Evolutionary conservation across 148 eudicot species (phyloP).

Genomic region (Rhododendron ferrugineum): DNA sequence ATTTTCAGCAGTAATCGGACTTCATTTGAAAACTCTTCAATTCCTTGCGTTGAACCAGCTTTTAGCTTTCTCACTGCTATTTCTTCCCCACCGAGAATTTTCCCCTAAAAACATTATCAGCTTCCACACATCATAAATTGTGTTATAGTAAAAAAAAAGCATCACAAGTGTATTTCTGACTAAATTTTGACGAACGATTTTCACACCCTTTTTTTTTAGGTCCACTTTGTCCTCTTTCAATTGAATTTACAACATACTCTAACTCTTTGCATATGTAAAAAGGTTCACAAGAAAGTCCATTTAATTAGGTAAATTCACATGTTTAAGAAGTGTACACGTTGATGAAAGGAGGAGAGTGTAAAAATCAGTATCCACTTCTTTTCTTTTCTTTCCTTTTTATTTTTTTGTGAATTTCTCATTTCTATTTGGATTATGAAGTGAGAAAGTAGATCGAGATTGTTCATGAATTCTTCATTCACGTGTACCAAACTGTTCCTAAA

Average conservation of each 20-base stretch:
- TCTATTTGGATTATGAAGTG: too few relatives aligned
- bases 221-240: not conserved
- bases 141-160: too few relatives aligned
- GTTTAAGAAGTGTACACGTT: not conserved
- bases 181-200: not conserved
- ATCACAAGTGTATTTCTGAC: not conserved
- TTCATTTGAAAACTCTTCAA: not conserved
- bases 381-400: too few relatives aligned
- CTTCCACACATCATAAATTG: not conserved
- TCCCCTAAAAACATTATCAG: not conserved
- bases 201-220: not conserved
- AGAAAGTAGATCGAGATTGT: too few relatives aligned
- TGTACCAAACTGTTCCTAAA: too few relatives aligned
- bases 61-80: conserved; percentile 4
- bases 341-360: not conserved
- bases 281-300: not conserved
- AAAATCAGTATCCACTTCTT: not conserved
- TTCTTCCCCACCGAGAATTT: not conserved
- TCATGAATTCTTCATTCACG: too few relatives aligned
- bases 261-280: not conserved
- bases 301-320: not conserved
- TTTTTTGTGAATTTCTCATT: too few relatives aligned
- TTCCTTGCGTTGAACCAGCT: not conserved
- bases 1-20: not conserved
- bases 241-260: not conserved